phyloP scores from a whole-genome alignment of 306 rosid species.

The Urtica urens region DNA sequence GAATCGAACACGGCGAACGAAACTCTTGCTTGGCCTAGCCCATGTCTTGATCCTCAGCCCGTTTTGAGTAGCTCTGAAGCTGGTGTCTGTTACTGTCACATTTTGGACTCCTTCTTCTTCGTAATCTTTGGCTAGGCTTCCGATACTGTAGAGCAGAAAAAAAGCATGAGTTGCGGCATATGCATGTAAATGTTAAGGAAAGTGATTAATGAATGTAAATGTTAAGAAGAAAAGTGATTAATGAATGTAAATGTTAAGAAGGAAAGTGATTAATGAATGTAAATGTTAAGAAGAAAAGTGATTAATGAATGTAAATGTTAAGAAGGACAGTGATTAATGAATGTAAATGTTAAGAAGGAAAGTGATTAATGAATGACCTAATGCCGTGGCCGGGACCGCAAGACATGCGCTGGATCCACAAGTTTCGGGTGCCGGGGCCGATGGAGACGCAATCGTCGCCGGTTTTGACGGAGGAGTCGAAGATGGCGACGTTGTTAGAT shows the following conservation, averaged over 20 bases:
- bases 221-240: too few relatives aligned
- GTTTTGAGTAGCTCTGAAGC: slow-evolving; percentile 4
- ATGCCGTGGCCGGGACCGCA: slow-evolving; percentile 23
- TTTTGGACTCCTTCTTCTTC: slow-evolving; percentile 24
- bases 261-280: too few relatives aligned
- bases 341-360: too few relatives aligned
- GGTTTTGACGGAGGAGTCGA: slow-evolving; percentile 12
- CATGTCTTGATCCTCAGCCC: slow-evolving; percentile 19
- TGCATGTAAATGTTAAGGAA: too few relatives aligned
- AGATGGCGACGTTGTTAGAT: slow-evolving; percentile 10
- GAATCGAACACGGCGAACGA: slow-evolving; percentile 9
- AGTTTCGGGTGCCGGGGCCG: slow-evolving; percentile 18
- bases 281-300: background rate
- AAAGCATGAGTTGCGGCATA: too few relatives aligned
- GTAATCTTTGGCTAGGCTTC: slow-evolving; percentile 14
- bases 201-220: too few relatives aligned
- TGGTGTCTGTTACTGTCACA: slow-evolving; percentile 1
- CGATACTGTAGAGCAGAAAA: slow-evolving; percentile 17
- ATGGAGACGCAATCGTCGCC: slow-evolving; percentile 21
- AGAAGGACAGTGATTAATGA: too few relatives aligned
- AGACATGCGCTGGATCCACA: slow-evolving; percentile 16
- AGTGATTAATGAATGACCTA: too few relatives aligned
- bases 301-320: too few relatives aligned
- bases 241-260: too few relatives aligned
- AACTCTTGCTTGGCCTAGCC: slow-evolving; percentile 15